Percentiles rank a stretch among this genome's conserved stretches.
Conservation (phyloP, 2,329 filamentous ascomycete genomes). For the Keithomyces neogunnii region DNA sequence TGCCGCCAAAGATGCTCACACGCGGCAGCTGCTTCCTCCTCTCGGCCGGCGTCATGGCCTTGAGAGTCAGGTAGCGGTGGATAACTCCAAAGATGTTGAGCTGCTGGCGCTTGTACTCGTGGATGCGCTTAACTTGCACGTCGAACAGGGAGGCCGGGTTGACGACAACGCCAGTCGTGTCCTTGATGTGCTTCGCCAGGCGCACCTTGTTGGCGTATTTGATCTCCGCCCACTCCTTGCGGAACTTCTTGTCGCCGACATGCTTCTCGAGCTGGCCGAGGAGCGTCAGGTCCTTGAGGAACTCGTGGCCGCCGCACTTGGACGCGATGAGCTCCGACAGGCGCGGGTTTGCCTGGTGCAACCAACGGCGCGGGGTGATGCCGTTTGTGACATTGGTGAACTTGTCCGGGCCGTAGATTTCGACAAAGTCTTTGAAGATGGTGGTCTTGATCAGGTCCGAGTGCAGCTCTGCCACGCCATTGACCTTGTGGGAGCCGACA, state of each 20-base stretch:
- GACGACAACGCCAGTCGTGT: conserved; percentile 68
- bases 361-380: conserved; percentile 90
- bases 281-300: conserved; percentile 82
- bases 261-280: conserved; percentile 80
- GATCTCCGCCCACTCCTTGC: conserved; percentile 91
- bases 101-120: conserved; percentile 98
- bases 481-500: conserved; percentile 98
- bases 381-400: conserved; percentile 99
- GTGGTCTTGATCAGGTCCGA: conserved; percentile 97
- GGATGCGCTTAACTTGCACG: conserved; percentile 97
- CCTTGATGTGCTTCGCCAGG: conserved; percentile 85
- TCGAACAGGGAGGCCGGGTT: conserved; percentile 88
- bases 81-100: conserved; percentile 99
- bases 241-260: conserved; percentile 80
- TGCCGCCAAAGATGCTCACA: conserved; percentile 94
- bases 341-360: conserved; percentile 93
- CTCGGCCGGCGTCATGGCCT: conserved; percentile 74
- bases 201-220: conserved; percentile 94
- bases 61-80: conserved; percentile 84
- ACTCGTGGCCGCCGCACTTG: conserved; percentile 75
- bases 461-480: conserved; percentile 94
- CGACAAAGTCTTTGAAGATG: conserved; percentile 99
- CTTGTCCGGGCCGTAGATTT: conserved; percentile 90
- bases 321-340: conserved; percentile 86
- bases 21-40: conserved; percentile 79